Evolutionary conservation across 208 protist genomes (phyloP).

Genomic region (Eutreptiella sp.): DNA sequence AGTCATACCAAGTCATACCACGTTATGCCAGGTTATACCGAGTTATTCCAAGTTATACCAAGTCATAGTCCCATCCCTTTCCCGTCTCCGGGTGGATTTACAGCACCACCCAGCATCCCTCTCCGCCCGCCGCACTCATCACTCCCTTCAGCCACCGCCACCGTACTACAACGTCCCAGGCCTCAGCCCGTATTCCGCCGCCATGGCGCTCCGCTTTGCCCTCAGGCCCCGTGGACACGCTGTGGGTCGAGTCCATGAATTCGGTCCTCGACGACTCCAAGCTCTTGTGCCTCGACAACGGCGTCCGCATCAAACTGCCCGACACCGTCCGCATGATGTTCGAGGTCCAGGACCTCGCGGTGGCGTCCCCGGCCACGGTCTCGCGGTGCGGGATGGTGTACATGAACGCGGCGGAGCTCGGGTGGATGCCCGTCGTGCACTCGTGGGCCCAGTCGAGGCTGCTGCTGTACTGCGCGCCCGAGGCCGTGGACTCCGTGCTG

Average conservation of each 20-base stretch:
- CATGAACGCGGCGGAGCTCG: slow-evolving; percentile 80
- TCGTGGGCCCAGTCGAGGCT: slow-evolving; percentile 79
- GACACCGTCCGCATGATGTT: slow-evolving; percentile 93
- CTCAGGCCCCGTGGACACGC: slow-evolving; percentile 95
- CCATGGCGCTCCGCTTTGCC: no score
- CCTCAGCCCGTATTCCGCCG: no score
- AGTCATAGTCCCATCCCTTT: no score
- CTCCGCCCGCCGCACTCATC: no score
- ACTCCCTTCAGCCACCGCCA: no score
- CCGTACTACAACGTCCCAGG: no score
- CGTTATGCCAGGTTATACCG: no score
- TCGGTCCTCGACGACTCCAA: slow-evolving; percentile 97
- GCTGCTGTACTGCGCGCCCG: slow-evolving; percentile 46
- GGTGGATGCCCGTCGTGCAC: slow-evolving; percentile 76
- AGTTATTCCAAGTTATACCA: no score
- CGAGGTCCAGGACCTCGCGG: slow-evolving; percentile 90
- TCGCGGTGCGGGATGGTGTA: slow-evolving; percentile 97
- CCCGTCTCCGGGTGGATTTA: no score
- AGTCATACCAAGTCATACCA: no score
- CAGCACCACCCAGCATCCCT: no score
- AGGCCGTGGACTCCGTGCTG: slow-evolving; percentile 70
- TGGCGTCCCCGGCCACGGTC: slow-evolving; percentile 96
- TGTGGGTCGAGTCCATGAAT: slow-evolving; percentile 99
- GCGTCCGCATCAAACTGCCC: slow-evolving; percentile 92
- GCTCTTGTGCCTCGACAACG: slow-evolving; percentile 93